Evolutionary conservation across 1,139 yeast genomes (phyloP).

Genomic region (Hemisphaericaspora xylofermentans): DNA sequence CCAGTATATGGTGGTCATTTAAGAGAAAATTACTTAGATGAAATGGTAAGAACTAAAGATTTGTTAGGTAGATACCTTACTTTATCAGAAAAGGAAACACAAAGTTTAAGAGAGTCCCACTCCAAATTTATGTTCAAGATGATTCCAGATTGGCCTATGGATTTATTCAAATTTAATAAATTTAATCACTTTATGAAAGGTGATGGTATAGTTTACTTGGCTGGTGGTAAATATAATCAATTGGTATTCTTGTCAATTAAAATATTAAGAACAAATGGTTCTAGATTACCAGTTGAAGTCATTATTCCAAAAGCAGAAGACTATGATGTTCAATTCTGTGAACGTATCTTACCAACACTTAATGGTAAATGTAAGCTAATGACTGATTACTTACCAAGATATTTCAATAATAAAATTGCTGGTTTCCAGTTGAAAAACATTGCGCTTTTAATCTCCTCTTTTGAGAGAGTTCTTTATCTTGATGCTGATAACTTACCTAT

Average conservation of each 20-base stretch:
- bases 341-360: slow-evolving; percentile 26
- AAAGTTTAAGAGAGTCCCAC: slow-evolving; percentile 22
- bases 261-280: slow-evolving; percentile 52
- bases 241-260: slow-evolving; percentile 54
- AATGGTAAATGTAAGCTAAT: slow-evolving; percentile 34
- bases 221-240: slow-evolving; percentile 61
- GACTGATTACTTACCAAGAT: slow-evolving; percentile 30
- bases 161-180: slow-evolving; percentile 20
- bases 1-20: slow-evolving; percentile 37
- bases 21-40: slow-evolving; percentile 31
- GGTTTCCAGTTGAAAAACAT: slow-evolving; percentile 36
- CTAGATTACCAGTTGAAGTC: slow-evolving; percentile 59
- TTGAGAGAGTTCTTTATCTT: slow-evolving; percentile 32
- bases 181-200: slow-evolving; percentile 38
- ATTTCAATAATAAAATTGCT: slow-evolving; percentile 18
- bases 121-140: slow-evolving; percentile 19
- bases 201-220: slow-evolving; percentile 61
- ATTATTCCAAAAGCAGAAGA: slow-evolving; percentile 30
- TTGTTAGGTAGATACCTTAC: slow-evolving; percentile 23
- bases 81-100: slow-evolving; percentile 21
- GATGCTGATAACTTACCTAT: slow-evolving; percentile 40
- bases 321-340: slow-evolving; percentile 33
- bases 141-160: slow-evolving; percentile 24
- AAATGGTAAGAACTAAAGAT: slow-evolving; percentile 29
- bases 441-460: slow-evolving; percentile 35